Conservation (phyloP, 257 asterid species). For the Scutellaria minor region DNA sequence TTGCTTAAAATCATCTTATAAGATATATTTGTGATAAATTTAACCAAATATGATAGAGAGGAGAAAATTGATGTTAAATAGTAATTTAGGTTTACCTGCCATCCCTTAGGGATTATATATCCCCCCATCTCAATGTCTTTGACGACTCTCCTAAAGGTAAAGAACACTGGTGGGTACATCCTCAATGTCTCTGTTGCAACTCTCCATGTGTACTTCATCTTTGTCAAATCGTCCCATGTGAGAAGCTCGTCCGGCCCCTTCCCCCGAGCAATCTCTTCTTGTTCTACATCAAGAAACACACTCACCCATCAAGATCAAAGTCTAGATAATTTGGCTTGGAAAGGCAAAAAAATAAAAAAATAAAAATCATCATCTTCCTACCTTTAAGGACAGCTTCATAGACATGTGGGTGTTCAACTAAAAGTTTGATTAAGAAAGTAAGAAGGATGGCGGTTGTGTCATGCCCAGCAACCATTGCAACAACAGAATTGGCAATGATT, state of each 20-base stretch:
- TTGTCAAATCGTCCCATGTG: not conserved
- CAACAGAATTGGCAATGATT: no score
- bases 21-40: no score
- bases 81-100: not conserved
- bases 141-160: not conserved
- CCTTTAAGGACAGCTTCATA: no score
- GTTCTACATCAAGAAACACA: not conserved
- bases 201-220: conserved; percentile 5
- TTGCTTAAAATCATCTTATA: no score
- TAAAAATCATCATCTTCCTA: no score
- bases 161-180: not conserved
- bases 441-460: no score
- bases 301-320: not conserved
- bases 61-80: no score
- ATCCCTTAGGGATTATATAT: not conserved
- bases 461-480: no score
- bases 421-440: no score
- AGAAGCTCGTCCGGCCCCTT: not conserved
- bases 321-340: no score
- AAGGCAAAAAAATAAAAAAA: not conserved
- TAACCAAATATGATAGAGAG: no score
- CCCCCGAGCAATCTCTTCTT: not conserved
- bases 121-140: not conserved
- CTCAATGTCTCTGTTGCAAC: not conserved
- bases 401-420: no score